Evolutionary conservation across 2,329 filamentous ascomycete genomes (phyloP).

Genomic region (Clarireedia hainanense): DNA sequence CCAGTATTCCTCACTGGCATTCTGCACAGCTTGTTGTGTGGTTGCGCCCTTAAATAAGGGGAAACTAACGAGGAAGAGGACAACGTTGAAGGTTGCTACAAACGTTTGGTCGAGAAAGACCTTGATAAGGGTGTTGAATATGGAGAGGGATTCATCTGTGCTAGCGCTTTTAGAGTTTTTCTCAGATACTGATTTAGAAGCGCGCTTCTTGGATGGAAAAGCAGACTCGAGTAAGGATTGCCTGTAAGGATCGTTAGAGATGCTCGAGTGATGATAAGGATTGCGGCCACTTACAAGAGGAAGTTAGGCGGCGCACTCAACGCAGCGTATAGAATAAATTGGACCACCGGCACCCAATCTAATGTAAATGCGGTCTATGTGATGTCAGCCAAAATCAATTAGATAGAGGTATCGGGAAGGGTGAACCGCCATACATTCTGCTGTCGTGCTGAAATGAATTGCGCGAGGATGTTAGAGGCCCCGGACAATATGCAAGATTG

Average conservation of each 20-base stretch:
- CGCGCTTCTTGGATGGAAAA: conserved; percentile 54
- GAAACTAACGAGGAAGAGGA: conserved; percentile 54
- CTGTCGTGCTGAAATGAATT: conserved; percentile 57
- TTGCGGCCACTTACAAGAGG: conserved; percentile 51
- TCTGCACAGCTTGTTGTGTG: conserved; percentile 36
- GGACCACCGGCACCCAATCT: conserved; percentile 60
- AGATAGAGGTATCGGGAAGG: not conserved
- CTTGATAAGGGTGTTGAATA: conserved; percentile 3
- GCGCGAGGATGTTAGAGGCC: conserved; percentile 48
- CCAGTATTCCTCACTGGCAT: conserved; percentile 49
- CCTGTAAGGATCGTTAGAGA: conserved; percentile 30
- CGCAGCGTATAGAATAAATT: conserved; percentile 68
- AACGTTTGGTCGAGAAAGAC: conserved; percentile 56
- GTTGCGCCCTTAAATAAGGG: conserved; percentile 32
- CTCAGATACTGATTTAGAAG: not conserved
- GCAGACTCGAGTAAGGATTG: conserved; percentile 66
- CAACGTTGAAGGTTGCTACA: conserved; percentile 54
- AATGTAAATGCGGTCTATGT: conserved; percentile 51
- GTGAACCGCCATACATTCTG: conserved; percentile 10
- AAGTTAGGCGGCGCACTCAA: conserved; percentile 77
- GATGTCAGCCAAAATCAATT: not conserved
- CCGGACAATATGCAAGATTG: conserved; percentile 7
- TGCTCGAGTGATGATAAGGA: not conserved
- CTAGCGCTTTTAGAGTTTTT: not conserved
- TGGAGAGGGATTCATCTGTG: conserved; percentile 33